A percentile compares a stretch with the other conserved stretches of the same genome.
Evolutionary conservation across 441 rosid species (phyloP).

Genomic region (Melastoma candidum): DNA sequence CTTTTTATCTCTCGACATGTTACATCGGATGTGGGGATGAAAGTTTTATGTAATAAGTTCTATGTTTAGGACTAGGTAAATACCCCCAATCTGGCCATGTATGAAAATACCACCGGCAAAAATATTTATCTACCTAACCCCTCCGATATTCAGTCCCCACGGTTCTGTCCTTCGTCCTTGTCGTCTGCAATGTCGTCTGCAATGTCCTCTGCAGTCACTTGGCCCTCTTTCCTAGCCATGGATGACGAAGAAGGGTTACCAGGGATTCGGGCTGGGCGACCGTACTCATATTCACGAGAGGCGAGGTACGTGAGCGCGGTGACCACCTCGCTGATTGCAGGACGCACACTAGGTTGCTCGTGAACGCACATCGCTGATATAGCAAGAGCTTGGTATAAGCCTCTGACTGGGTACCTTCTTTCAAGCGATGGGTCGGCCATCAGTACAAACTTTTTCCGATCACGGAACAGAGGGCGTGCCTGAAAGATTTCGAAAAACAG

Average conservation of each 20-base stretch:
- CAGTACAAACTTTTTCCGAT: slow-evolving; percentile 32
- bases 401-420: slow-evolving; percentile 44
- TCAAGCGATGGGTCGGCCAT: slow-evolving; percentile 48
- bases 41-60: too few species aligned
- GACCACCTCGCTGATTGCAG: slow-evolving; percentile 50
- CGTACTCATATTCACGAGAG: slow-evolving; percentile 30
- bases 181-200: neutral
- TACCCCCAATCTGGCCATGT: too few species aligned
- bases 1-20: too few species aligned
- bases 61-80: too few species aligned
- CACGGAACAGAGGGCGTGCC: slow-evolving; percentile 60
- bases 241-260: slow-evolving; percentile 13
- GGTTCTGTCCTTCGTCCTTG: too few species aligned
- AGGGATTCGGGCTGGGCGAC: slow-evolving; percentile 22
- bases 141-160: too few species aligned
- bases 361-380: slow-evolving; percentile 75
- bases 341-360: slow-evolving; percentile 49
- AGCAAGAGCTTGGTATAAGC: slow-evolving; percentile 55
- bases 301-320: slow-evolving; percentile 51
- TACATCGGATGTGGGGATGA: too few species aligned
- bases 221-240: slow-evolving; percentile 14
- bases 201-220: slow-evolving; percentile 6
- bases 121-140: too few species aligned
- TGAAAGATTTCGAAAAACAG: slow-evolving; percentile 13
- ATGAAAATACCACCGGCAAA: too few species aligned